Conservation (phyloP, 192 early-diverging fungal genomes). For the Chytriomyces confervae region DNA sequence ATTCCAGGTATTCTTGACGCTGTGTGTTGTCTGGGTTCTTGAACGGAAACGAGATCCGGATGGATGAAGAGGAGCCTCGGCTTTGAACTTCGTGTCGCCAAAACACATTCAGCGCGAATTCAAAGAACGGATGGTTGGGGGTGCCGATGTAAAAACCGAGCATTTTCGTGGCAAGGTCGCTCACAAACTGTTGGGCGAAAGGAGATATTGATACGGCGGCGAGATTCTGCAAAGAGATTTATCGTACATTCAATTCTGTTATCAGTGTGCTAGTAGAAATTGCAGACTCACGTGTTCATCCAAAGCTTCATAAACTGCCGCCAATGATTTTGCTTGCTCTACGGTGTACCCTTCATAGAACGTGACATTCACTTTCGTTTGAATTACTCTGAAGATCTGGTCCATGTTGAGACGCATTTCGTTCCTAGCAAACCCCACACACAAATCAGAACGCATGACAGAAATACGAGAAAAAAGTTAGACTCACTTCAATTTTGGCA, state of each 20-base stretch:
- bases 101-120: slow-evolving; percentile 4
- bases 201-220: slow-evolving; percentile 14
- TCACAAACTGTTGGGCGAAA: not conserved
- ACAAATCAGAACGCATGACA: not conserved
- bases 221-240: not conserved
- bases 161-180: not conserved
- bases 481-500: not conserved
- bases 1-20: not conserved
- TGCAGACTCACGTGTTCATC: not conserved
- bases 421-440: not conserved
- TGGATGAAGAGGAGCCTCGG: not conserved
- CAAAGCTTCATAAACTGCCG: not conserved
- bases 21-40: not conserved
- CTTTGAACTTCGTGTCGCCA: slow-evolving; percentile 4
- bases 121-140: slow-evolving; percentile 17
- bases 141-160: not conserved
- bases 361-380: not conserved
- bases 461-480: not conserved
- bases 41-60: not conserved
- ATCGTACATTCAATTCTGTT: not conserved
- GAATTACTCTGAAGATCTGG: not conserved
- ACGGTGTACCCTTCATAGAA: not conserved
- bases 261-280: not conserved
- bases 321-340: slow-evolving; percentile 1
- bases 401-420: slow-evolving; percentile 26